Base-by-base conservation (phyloP, 2,329 filamentous ascomycete genomes). In the Talaromyces sp. region DNA sequence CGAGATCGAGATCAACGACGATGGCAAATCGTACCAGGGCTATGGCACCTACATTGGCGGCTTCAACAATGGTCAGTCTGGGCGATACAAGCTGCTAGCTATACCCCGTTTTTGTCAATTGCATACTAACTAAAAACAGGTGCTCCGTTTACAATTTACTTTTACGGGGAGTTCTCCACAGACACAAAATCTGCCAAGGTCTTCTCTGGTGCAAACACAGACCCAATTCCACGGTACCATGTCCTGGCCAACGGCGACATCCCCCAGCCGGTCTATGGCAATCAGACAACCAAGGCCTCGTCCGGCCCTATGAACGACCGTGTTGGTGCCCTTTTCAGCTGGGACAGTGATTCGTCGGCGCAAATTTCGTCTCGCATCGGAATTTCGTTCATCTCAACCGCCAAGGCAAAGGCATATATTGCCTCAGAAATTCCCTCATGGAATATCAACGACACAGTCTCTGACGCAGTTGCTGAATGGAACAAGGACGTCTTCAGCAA, bases 391-490 rank as follows among this genome's bases (percentile, higher is more conserved):
- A 85, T 90, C 66, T 88, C 85, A 64, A 72, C 74, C 2, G 79
- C 81, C 1, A 81, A 85, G 70, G 88, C 88, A 1, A 90, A 87
- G 63, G 71, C 78, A 3, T 88, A 86, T 66, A 87, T 86, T 0
- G 82, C 88, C 68, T 72, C 68, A 0, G 88, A 91, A 66, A 87
- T 90, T 6, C 83, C 88, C 0, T 77, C 81, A 4, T 88, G 83
- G 62, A 81, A 86, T 62, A 86, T 91, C 58, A 77, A 83, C 1
- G 72, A 70, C 6, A 78, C 84, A 0, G 77, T 79, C 1, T 66
- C 69, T 0, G 78, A 79, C 1, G 85, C 87, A 0, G 77, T 81
- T 12, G 72, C 79, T 6, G 81, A 79, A 1, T 90, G 87, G 87
- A 78, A 78, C 54, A 67, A 79, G 11, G 88, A 89, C 27, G 76